phyloP scores from a whole-genome alignment of 2,329 filamentous ascomycete genomes.

The Fusarium sp. region DNA sequence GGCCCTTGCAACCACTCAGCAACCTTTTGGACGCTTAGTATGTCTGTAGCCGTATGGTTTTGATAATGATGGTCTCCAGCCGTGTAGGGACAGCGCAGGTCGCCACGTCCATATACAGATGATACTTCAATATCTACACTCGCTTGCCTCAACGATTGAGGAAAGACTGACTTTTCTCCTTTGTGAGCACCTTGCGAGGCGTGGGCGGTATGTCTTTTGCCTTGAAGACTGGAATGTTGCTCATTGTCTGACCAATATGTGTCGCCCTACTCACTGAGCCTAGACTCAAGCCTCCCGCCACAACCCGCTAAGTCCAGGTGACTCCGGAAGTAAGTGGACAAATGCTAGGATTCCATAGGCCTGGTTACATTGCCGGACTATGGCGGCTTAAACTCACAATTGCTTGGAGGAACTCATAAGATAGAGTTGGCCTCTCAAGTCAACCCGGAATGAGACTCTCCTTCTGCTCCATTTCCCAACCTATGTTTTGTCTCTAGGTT shows the following conservation, averaged over 20 bases:
- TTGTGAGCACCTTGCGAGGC: constrained; percentile 19
- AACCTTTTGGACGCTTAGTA: constrained; percentile 7
- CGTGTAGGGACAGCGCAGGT: constrained; percentile 5
- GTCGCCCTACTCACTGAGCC: constrained; percentile 40
- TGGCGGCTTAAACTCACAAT: constrained; percentile 42
- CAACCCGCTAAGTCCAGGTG: constrained; percentile 40
- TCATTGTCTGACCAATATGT: constrained; percentile 29
- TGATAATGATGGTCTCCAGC: constrained; percentile 26
- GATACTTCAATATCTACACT: constrained; percentile 12
- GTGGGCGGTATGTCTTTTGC: constrained; percentile 23
- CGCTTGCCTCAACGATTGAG: background rate
- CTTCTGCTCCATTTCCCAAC: constrained; percentile 9
- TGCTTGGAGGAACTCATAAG: constrained; percentile 35
- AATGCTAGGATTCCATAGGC: constrained; percentile 34
- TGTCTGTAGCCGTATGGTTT: constrained; percentile 38
- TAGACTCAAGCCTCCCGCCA: constrained; percentile 50
- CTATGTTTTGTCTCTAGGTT: background rate
- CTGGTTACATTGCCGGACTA: constrained; percentile 35
- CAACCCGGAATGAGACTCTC: constrained; percentile 8
- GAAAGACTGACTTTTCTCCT: constrained; percentile 3
- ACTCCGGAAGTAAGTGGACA: constrained; percentile 30
- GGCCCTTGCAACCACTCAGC: constrained; percentile 2
- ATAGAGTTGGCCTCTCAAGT: constrained; percentile 27
- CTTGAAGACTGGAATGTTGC: background rate
- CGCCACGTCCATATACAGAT: constrained; percentile 12